Percentiles rank a stretch among this genome's conserved stretches.
These are phyloP conservation scores for Zelopaecilomyces penicillatus DNA, from an alignment of 2,329 filamentous ascomycete genomes.

Conservation along the genomic window DNA sequence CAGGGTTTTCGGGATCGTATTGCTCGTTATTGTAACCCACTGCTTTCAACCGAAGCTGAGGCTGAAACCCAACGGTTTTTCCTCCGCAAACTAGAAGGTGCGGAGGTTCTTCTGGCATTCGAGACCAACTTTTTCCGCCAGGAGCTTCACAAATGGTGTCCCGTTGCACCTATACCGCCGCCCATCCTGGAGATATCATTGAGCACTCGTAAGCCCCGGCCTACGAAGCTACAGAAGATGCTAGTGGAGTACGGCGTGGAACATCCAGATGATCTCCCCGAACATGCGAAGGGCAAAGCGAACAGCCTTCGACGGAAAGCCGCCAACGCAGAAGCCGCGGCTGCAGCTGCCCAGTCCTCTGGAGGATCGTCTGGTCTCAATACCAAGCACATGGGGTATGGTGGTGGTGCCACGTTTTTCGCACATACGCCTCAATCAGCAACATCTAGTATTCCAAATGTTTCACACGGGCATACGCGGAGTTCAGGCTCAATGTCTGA, in stretches of 20 bases:
- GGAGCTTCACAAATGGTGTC: slow-evolving; percentile 89
- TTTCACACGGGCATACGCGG: slow-evolving; percentile 22
- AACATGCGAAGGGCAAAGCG: slow-evolving; percentile 71
- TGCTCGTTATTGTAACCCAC: slow-evolving; percentile 67
- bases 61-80: slow-evolving; percentile 89
- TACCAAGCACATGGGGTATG: slow-evolving; percentile 14
- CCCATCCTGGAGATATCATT: slow-evolving; percentile 79
- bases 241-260: slow-evolving; percentile 82
- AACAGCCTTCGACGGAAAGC: slow-evolving; percentile 66
- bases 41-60: slow-evolving; percentile 75
- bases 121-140: slow-evolving; percentile 99
- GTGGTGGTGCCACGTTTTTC: slow-evolving; percentile 19
- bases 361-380: slow-evolving; percentile 10
- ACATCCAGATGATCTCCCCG: slow-evolving; percentile 82
- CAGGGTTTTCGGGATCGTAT: slow-evolving; percentile 79
- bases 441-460: slow-evolving; percentile 10
- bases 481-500: slow-evolving; percentile 16
- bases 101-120: slow-evolving; percentile 80
- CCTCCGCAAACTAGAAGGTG: slow-evolving; percentile 91
- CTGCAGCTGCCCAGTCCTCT: slow-evolving; percentile 22
- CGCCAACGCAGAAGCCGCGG: slow-evolving; percentile 46
- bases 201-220: slow-evolving; percentile 89
- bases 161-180: slow-evolving; percentile 77
- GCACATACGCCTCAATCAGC: slow-evolving; percentile 12
- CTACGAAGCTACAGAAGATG: slow-evolving; percentile 94